Evolutionary conservation across 768 basidiomycete species (phyloP).

Genomic region (Termitomyces sp.): DNA sequence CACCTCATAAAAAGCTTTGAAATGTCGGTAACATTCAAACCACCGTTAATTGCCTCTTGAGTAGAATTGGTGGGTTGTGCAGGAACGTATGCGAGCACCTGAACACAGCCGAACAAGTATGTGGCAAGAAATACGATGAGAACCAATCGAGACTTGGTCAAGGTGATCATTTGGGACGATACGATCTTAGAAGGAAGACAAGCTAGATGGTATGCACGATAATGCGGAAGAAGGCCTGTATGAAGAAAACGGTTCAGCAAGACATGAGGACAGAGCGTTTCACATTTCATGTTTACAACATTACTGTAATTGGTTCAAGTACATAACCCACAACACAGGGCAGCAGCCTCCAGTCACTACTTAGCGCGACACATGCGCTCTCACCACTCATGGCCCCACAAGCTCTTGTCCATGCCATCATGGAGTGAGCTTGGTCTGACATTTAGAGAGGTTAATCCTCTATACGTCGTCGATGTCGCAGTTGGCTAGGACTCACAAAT

Average conservation of each 20-base stretch:
- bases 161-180: not conserved
- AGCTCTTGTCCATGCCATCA: no score
- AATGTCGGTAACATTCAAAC: slow-evolving; percentile 47
- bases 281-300: not conserved
- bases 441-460: no score
- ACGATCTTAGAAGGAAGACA: not conserved
- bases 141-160: not conserved
- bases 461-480: no score
- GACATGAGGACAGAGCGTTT: slow-evolving; percentile 11
- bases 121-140: slow-evolving; percentile 7
- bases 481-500: no score
- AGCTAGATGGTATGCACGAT: not conserved
- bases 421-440: no score
- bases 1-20: slow-evolving; percentile 58
- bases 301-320: no score
- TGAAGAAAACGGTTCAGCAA: not conserved
- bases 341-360: no score
- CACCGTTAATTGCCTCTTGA: slow-evolving; percentile 30
- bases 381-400: no score
- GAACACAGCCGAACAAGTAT: slow-evolving; percentile 10
- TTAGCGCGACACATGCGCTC: no score
- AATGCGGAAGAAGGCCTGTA: not conserved
- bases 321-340: not conserved
- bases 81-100: slow-evolving; percentile 54
- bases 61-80: slow-evolving; percentile 70